Base-by-base conservation (phyloP, 2,329 filamentous ascomycete species). In the Fusarium torreyae region DNA sequence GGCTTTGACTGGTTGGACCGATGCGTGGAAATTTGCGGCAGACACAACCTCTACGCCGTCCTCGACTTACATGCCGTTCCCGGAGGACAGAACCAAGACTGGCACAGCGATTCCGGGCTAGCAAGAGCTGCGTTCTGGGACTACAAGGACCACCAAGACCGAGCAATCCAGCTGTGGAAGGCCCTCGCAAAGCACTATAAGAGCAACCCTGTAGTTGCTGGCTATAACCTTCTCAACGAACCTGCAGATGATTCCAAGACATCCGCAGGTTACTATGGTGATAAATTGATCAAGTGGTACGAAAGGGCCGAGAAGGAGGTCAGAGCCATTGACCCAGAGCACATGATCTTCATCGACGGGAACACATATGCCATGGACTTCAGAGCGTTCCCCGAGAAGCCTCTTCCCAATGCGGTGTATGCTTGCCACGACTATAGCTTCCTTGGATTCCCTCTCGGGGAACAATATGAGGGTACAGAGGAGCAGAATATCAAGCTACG, bases 311-410 rank as follows among this genome's bases (percentile, higher is more conserved):
- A 83, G 55, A 74, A 74, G 18, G 77, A 75, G 1, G 79, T 84
- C 34, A 79, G 82, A 5, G 74, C 75, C 7, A 76, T 82, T 6
- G 82, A 84, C 48, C 79, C 83, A 0, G 75, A 85, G 20, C 85
- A 87, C 55, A 85, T 87, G 59, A 77, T 86, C 24, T 85, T 81
- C 63, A 74, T 86, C 11, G 84, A 86, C 50, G 84, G 84, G 9
- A 87, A 87, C 75, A 87, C 85, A 0, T 87, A 85, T 57, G 81
- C 85, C 18, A 86, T 86, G 77, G 84, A 88, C 69, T 85, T 83
- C 70, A 78, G 78, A 14, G 78, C 74, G 8, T 85, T 84, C 57
- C 80, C 81, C 1, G 74, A 79, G 7, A 73, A 80, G 6, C 68
- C 78, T 5, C 75, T 86, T 1, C 83, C 84, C 0, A 85, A 85